Base-by-base conservation (phyloP, 2,329 filamentous ascomycete genomes). In the Venturia oleaginea region DNA sequence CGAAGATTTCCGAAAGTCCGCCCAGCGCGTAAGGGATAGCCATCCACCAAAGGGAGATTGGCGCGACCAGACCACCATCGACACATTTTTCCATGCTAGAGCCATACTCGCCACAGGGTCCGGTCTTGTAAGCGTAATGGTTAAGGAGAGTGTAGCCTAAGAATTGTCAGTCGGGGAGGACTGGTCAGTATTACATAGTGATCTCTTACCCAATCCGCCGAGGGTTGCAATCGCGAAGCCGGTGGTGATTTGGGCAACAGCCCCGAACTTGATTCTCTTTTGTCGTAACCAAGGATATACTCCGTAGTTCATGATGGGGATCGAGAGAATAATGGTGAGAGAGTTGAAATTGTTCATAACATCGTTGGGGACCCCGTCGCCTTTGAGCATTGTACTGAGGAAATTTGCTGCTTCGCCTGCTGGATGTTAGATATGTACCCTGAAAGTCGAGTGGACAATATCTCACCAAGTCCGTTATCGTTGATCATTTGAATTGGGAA, bases 261-360 rank as follows among this genome's bases (percentile, higher is more conserved):
- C 79, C 2, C 80, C 80, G 66, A 80, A 79, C 65, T 76, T 75
- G 66, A 82, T 77, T 57, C 75, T 74, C 42, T 71, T 62, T 43
- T 71, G 76, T 1, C 76, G 72, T 7, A 83, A 72, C 1, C 73
- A 51, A 1, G 81, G 81, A 67, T 83, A 83, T 7, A 83, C 63
- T 22, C 77, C 72, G 61, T 79, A 78, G 68, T 77, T 81, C 32
- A 82, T 72, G n/a, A 83, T 66, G 0, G 81, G 80, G 0, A 79
- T 74, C 30, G 74, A 70, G 43, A 75, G 67, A 59, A 83, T 81
- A 68, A 82, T 81, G 61, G 76, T 79, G 11, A 82, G 69, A 0
- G 80, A 74, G 71, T 82, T 82, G 71, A 82, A 81, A 72, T 82
- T 82, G 68, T 67, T 72, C 43, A 82, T 74, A 11, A 82, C 71